phyloP scores from a whole-genome alignment of 176 grass and related monocot species.

The Carex littledalei region DNA sequence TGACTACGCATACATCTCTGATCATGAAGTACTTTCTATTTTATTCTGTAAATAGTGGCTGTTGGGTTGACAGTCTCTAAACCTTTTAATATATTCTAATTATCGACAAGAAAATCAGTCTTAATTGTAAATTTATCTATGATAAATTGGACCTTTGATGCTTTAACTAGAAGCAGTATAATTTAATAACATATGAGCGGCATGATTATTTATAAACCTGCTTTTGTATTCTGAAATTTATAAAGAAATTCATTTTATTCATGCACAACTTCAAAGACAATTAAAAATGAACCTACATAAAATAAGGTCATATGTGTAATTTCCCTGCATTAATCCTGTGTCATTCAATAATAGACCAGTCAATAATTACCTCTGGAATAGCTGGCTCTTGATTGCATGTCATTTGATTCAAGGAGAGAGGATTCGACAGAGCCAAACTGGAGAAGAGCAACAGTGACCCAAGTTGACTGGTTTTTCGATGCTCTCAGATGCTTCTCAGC shows the following conservation, averaged over 20 bases:
- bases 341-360: background rate
- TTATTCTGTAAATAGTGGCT: background rate
- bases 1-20: background rate
- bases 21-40: background rate
- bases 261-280: background rate
- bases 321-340: background rate
- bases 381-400: slow-evolving; percentile 39
- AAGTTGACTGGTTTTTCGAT: slow-evolving; percentile 94
- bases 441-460: slow-evolving; percentile 98
- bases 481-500: slow-evolving; percentile 94
- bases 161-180: background rate
- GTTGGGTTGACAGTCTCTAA: background rate
- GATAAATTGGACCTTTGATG: background rate
- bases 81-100: background rate
- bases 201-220: background rate
- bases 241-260: background rate
- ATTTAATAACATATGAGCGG: background rate
- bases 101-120: background rate
- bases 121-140: background rate
- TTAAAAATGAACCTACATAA: background rate
- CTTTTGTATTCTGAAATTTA: background rate
- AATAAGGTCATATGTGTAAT: background rate
- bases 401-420: slow-evolving; percentile 54
- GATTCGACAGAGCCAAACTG: slow-evolving; percentile 74
- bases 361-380: slow-evolving; percentile 59